A percentile compares a stretch with the other conserved stretches of the same genome.
These are phyloP conservation scores for Alternaria solani DNA, from an alignment of 2,329 filamentous ascomycete genomes.

Conservation along the genomic window DNA sequence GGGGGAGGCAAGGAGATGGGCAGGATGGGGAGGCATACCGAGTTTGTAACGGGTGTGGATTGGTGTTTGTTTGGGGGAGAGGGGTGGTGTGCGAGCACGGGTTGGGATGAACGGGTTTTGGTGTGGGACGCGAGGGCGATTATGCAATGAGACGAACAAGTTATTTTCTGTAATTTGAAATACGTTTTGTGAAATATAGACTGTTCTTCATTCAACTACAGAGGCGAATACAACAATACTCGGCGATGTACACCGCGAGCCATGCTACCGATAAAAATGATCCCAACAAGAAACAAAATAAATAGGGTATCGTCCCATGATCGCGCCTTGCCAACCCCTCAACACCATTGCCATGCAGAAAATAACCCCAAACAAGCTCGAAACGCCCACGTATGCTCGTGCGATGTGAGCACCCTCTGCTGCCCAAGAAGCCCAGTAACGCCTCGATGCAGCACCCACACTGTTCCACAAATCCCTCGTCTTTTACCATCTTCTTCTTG, in stretches of 20 bases:
- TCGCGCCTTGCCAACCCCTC: constrained; percentile 8
- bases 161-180: not conserved
- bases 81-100: constrained; percentile 93
- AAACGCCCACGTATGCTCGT: constrained; percentile 4
- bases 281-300: constrained; percentile 4
- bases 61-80: constrained; percentile 97
- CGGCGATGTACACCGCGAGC: not conserved
- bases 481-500: not conserved
- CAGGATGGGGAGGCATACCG: constrained; percentile 89
- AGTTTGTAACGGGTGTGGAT: constrained; percentile 95
- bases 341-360: constrained; percentile 10
- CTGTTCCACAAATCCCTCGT: not conserved
- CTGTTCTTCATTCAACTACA: not conserved
- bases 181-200: not conserved
- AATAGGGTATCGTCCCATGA: constrained; percentile 27
- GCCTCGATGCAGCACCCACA: not conserved
- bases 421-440: not conserved
- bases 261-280: not conserved
- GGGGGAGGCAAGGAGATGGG: constrained; percentile 76
- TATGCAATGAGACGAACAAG: constrained; percentile 55
- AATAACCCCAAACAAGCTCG: constrained; percentile 7
- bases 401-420: not conserved
- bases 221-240: not conserved
- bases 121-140: constrained; percentile 86
- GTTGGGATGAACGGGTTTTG: constrained; percentile 91